A percentile compares a stretch with the other conserved stretches of the same genome.
Conservation (phyloP, 169 alveolate genomes). For the Eimeria praecox region DNA sequence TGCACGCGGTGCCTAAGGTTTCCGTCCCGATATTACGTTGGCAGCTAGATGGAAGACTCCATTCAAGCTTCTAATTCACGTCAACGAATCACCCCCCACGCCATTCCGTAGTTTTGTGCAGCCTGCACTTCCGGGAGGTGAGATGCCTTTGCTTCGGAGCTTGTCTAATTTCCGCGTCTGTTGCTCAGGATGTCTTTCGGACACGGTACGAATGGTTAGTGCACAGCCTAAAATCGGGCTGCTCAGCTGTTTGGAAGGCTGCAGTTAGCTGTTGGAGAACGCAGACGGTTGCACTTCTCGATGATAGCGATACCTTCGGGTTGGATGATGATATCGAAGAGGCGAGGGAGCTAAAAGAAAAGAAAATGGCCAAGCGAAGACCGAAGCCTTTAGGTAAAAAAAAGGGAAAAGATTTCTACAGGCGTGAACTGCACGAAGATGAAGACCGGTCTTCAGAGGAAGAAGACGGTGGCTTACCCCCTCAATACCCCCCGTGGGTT, state of each 20-base stretch:
- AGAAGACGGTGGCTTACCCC: neutral
- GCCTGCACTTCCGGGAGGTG: neutral
- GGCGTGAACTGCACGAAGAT: neutral
- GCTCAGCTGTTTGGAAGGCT: neutral
- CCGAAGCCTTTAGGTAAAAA: neutral
- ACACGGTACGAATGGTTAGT: slow-evolving; percentile 41
- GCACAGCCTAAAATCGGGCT: neutral
- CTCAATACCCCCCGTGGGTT: slow-evolving; percentile 63
- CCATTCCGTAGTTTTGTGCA: neutral
- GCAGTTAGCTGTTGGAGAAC: neutral
- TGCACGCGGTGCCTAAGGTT: neutral
- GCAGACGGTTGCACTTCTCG: slow-evolving; percentile 10
- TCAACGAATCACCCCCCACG: neutral
- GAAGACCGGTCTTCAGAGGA: neutral
- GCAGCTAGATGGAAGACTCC: neutral
- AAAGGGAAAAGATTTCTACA: neutral
- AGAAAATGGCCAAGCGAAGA: neutral
- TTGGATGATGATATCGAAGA: slow-evolving; percentile 34
- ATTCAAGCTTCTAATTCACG: neutral
- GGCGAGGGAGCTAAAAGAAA: neutral
- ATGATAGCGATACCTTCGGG: neutral
- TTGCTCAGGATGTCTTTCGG: slow-evolving; percentile 30
- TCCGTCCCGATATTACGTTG: neutral
- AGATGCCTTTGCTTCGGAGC: neutral
- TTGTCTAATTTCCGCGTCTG: neutral